phyloP scores from a whole-genome alignment of 495 filamentous ascomycete species.

The Penicillium ochrochloron region DNA sequence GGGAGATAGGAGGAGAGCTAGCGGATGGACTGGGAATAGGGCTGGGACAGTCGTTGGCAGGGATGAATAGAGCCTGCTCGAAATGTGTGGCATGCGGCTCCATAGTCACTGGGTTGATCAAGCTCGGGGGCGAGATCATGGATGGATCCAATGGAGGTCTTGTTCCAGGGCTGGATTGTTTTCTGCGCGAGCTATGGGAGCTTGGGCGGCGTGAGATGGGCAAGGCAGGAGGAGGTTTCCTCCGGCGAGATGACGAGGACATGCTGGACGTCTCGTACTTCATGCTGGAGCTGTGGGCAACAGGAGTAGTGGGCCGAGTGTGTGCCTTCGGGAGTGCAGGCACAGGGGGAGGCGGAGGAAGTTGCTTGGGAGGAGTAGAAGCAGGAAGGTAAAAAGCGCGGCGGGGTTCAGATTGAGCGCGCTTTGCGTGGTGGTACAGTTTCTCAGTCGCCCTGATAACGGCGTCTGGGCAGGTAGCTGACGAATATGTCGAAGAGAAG shows the following conservation, averaged over 20 bases:
- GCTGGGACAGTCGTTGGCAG: conserved; percentile 47
- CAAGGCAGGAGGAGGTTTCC: conserved; percentile 44
- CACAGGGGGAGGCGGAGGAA: conserved; percentile 38
- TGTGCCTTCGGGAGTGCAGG: conserved; percentile 25
- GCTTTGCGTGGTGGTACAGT: conserved; percentile 33
- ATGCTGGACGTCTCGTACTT: conserved; percentile 30
- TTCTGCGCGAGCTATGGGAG: conserved; percentile 31
- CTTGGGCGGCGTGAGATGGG: conserved; percentile 34
- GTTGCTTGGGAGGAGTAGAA: conserved; percentile 39
- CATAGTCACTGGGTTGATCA: conserved; percentile 50
- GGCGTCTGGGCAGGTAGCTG: conserved; percentile 37
- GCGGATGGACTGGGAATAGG: conserved; percentile 46
- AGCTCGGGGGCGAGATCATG: conserved; percentile 49
- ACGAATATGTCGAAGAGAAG: conserved; percentile 49
- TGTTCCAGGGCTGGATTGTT: conserved; percentile 35
- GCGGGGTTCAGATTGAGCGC: conserved; percentile 22
- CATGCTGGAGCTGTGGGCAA: conserved; percentile 37
- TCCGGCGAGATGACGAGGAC: conserved; percentile 37
- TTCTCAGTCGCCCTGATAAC: conserved; percentile 40
- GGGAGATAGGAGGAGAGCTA: conserved; percentile 42
- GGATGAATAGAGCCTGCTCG: conserved; percentile 52
- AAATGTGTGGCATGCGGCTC: conserved; percentile 52
- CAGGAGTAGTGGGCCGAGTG: conserved; percentile 32
- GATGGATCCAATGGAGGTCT: conserved; percentile 45
- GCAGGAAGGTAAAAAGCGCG: conserved; percentile 38